phyloP scores from a whole-genome alignment of 73 alveolate species.

The Paramecium tetraurelia region DNA sequence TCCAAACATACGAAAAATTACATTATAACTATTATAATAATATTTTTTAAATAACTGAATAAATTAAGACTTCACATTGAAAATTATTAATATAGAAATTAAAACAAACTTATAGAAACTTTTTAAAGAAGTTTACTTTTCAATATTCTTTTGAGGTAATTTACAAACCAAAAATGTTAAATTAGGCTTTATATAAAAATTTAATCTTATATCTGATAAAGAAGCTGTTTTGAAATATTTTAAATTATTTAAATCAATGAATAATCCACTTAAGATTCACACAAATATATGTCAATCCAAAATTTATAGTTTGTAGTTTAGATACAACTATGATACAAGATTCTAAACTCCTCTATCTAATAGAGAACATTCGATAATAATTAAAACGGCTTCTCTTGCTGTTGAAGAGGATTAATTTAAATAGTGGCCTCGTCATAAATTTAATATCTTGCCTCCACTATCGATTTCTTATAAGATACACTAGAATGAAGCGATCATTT shows the following conservation, averaged over 20 bases:
- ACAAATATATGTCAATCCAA: background rate
- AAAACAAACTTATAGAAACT: background rate
- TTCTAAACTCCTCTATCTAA: background rate
- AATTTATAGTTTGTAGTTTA: background rate
- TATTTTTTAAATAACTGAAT: background rate
- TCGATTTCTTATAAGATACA: background rate
- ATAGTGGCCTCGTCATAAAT: background rate
- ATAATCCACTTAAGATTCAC: background rate
- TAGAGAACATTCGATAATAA: background rate
- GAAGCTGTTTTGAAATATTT: too few species aligned
- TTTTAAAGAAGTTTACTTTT: background rate
- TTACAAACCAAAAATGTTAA: background rate
- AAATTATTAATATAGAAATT: background rate
- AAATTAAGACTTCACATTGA: background rate
- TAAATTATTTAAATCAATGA: too few species aligned
- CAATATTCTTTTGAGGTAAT: background rate
- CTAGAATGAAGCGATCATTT: background rate
- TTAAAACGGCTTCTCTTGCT: background rate
- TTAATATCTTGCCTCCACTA: slow-evolving; percentile 22
- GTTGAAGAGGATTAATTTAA: background rate
- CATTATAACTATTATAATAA: too few species aligned
- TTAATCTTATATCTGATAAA: too few species aligned
- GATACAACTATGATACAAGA: background rate
- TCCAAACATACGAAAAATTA: too few species aligned
- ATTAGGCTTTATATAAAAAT: too few species aligned